These are phyloP conservation scores for Drechslerella stenobrocha DNA, from an alignment of 2,329 filamentous ascomycete species.

Conservation along the genomic window DNA sequence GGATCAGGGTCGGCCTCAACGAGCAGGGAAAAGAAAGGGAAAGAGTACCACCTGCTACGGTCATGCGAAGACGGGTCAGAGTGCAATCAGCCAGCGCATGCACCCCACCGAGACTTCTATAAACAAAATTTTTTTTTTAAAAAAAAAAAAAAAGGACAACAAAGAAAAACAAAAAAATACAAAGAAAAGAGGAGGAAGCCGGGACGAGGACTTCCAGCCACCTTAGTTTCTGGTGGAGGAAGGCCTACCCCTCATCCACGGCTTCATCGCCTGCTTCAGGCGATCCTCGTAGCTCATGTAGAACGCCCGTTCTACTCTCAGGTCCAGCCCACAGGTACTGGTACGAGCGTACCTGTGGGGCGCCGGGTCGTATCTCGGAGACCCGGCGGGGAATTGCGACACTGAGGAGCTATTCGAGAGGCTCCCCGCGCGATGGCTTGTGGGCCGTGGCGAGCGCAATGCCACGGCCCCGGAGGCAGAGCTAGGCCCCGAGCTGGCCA, in stretches of 20 bases:
- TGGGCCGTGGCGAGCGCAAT: no score
- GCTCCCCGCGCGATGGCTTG: constrained; percentile 15
- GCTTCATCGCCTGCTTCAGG: constrained; percentile 31
- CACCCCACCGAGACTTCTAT: constrained; percentile 19
- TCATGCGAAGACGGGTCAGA: constrained; percentile 10
- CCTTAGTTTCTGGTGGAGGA: constrained; percentile 33
- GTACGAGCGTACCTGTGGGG: constrained; percentile 32
- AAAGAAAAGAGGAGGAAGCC: constrained; percentile 35
- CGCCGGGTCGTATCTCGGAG: constrained; percentile 38
- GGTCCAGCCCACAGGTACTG: constrained; percentile 45
- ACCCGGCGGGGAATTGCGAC: constrained; percentile 13
- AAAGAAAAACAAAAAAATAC: no score
- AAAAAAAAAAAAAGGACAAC: no score
- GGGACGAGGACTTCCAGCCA: constrained; percentile 21
- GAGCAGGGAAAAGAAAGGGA: no score
- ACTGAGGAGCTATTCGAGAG: constrained; percentile 27
- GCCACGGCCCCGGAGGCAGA: constrained; percentile 3
- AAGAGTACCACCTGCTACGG: constrained; percentile 16
- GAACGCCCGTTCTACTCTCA: constrained; percentile 40
- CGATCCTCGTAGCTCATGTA: constrained; percentile 46
- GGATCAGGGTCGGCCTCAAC: no score
- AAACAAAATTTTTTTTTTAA: no score
- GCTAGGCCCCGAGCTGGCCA: constrained; percentile 10
- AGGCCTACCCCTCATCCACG: constrained; percentile 44
- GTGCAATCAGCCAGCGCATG: constrained; percentile 26